phyloP scores from a whole-genome alignment of 805 yeast species.

The Komagataella kurtzmanii region DNA sequence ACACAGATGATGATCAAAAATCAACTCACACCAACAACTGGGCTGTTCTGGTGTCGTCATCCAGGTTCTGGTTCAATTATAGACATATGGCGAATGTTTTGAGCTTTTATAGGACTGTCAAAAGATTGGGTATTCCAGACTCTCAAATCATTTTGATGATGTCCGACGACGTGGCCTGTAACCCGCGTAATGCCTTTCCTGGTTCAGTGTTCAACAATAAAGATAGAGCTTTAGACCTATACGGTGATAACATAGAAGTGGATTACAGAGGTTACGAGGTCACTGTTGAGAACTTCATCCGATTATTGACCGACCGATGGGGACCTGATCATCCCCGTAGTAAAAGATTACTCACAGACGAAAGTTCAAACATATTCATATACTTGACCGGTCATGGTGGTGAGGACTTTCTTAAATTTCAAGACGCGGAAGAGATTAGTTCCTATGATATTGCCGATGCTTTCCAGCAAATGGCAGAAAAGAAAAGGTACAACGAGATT shows the following conservation, averaged over 20 bases:
- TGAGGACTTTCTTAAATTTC: slow-evolving; percentile 91
- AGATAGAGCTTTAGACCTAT: slow-evolving; percentile 82
- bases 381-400: slow-evolving; percentile 99
- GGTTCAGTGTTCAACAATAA: slow-evolving; percentile 93
- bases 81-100: slow-evolving; percentile 95
- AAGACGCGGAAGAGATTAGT: slow-evolving; percentile 96
- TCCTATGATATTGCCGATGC: slow-evolving; percentile 96
- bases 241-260: slow-evolving; percentile 91
- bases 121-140: slow-evolving; percentile 93
- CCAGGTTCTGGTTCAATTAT: slow-evolving; percentile 96
- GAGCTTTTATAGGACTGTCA: slow-evolving; percentile 90
- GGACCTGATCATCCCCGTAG: slow-evolving; percentile 88
- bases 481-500: slow-evolving; percentile 88
- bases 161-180: slow-evolving; percentile 95
- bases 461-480: slow-evolving; percentile 92
- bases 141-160: slow-evolving; percentile 93
- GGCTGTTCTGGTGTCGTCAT: slow-evolving; percentile 92
- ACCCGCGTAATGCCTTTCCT: slow-evolving; percentile 89
- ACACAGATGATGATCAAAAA: not conserved
- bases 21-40: slow-evolving; percentile 51
- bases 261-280: slow-evolving; percentile 97
- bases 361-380: slow-evolving; percentile 83
- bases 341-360: slow-evolving; percentile 83
- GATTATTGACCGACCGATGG: slow-evolving; percentile 92
- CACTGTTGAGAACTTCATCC: slow-evolving; percentile 91